Percentiles rank a stretch among this genome's conserved stretches.
Evolutionary conservation across 2,329 filamentous ascomycete genomes (phyloP).

Genomic region (Dactylellina parvicollis): DNA sequence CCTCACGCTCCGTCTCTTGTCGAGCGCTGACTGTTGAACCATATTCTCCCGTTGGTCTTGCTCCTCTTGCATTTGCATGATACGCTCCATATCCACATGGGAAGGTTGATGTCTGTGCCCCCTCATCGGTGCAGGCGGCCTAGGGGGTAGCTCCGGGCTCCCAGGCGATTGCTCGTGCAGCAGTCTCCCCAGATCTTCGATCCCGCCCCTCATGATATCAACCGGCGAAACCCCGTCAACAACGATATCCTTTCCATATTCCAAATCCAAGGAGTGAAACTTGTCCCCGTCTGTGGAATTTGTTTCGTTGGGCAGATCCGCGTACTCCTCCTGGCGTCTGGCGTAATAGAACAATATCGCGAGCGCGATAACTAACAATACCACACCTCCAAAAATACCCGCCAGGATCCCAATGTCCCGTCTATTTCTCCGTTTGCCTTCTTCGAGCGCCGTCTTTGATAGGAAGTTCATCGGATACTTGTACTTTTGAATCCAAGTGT

Average conservation of each 20-base stretch:
- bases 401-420: slow-evolving; percentile 53
- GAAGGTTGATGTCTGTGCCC: slow-evolving; percentile 19
- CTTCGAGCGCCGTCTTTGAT: slow-evolving; percentile 20
- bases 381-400: slow-evolving; percentile 46
- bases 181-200: neutral
- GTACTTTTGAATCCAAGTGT: slow-evolving; percentile 63
- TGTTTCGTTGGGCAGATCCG: slow-evolving; percentile 28
- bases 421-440: slow-evolving; percentile 13
- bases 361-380: slow-evolving; percentile 25
- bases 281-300: slow-evolving; percentile 6
- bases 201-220: neutral
- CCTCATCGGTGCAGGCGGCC: slow-evolving; percentile 23
- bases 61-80: slow-evolving; percentile 19
- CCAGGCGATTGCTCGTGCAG: neutral
- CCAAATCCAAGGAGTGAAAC: slow-evolving; percentile 45
- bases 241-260: slow-evolving; percentile 31
- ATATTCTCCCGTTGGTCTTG: slow-evolving; percentile 36
- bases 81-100: slow-evolving; percentile 29
- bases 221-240: neutral
- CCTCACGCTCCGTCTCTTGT: slow-evolving; percentile 36
- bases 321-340: slow-evolving; percentile 29
- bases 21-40: slow-evolving; percentile 19
- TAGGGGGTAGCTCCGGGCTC: slow-evolving; percentile 48
- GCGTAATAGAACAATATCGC: slow-evolving; percentile 55
- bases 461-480: slow-evolving; percentile 30